Evolutionary conservation across 2,329 filamentous ascomycete genomes (phyloP).

Genomic region (Penicillium crustosum): DNA sequence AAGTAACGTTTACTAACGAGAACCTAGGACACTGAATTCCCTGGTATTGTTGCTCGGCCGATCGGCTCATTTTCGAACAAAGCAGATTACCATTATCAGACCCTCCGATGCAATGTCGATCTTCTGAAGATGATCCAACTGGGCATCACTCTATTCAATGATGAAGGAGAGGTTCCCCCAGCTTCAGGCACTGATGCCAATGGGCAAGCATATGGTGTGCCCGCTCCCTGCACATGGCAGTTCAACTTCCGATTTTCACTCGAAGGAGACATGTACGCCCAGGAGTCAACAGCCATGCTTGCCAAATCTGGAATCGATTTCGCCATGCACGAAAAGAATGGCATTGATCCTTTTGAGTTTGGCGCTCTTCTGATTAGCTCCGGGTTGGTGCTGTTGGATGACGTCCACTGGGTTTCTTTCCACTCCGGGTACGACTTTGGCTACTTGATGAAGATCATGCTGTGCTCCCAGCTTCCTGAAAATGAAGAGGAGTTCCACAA

Average conservation of each 20-base stretch:
- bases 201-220: conserved; percentile 51
- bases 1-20: conserved; percentile 15
- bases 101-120: conserved; percentile 93
- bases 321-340: conserved; percentile 74
- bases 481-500: conserved; percentile 88
- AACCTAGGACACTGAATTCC: conserved; percentile 88
- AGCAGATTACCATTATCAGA: conserved; percentile 98
- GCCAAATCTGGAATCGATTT: conserved; percentile 94
- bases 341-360: conserved; percentile 87
- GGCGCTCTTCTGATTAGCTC: conserved; percentile 88
- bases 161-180: conserved; percentile 83
- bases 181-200: conserved; percentile 60
- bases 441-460: conserved; percentile 91
- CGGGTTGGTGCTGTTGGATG: conserved; percentile 80
- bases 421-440: conserved; percentile 98
- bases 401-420: conserved; percentile 95
- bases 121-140: conserved; percentile 97
- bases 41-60: conserved; percentile 91
- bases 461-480: conserved; percentile 77
- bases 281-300: conserved; percentile 88
- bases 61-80: conserved; percentile 94
- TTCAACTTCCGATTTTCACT: conserved; percentile 98
- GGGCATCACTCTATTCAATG: conserved; percentile 88
- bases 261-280: conserved; percentile 95
- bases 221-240: conserved; percentile 88